Evolutionary conservation across 805 yeast genomes (phyloP), one percentile per base, ranked within the genome.

Genomic region (Ogataea nitratoaversa): DNA sequence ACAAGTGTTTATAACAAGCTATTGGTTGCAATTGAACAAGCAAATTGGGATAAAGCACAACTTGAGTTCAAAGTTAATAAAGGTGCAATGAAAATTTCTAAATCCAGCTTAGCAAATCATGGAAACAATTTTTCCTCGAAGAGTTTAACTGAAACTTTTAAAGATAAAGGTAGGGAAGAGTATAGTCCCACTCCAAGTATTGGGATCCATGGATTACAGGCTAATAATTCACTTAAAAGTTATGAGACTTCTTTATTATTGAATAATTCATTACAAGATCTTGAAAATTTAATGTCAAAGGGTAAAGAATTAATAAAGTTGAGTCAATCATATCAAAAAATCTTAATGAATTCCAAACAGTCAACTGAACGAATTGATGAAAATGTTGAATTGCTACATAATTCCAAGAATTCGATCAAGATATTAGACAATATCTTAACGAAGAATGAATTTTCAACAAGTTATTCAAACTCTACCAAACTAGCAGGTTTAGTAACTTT

Each of bases 191-290:
- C 41, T 20, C 46, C 55, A 28, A 54, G 55, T 17, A 67, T 76
- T 22, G 96, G 97, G 1, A 79, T 89, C 8, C 82, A 79, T 46
- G 84, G 85, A 1, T 65, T 89, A 11, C 83, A 87, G 49, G 68
- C 67, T 30, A 60, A 70, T 12, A 77, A 80, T 37, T 80, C 76
- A 37, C 63, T 67, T 32, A 73, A 74, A 45, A 66, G 83, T 9
- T 66, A 70, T 38, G 74, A 74, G 33, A 84, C 81, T 49, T 82
- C 82, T 35, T 56, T 69, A 14, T 69, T 89, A 1, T 63, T 90
- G 41, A 74, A 75, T 27, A 72, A 73, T 32, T 88, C 96, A 0
- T 62, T 90, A 30, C 82, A 79, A 32, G 96, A 88, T 59, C 63
- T 90, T 34, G 82, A 84, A 45, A 80, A 81, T 32, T 66, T 89